Base-by-base conservation (phyloP, 2,329 filamentous ascomycete species). In the Penicillium sp. region DNA sequence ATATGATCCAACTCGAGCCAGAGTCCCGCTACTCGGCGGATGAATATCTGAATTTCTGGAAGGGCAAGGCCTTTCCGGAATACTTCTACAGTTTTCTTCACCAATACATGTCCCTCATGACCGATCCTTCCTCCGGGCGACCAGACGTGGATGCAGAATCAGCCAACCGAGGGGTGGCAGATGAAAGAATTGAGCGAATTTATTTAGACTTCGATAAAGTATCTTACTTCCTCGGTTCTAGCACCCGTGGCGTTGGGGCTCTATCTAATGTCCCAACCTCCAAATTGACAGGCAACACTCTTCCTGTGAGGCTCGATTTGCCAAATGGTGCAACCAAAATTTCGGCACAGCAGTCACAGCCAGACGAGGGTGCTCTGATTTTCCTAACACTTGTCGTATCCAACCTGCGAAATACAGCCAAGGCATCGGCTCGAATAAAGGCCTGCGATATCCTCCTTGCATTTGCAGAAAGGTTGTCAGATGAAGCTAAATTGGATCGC, bases 51-150 rank as follows among this genome's bases (percentile, higher is more conserved):
- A 88, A 91, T 22, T 93, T 96, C 67, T 97, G 90, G 86, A 90
- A 91, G 67, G 85, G 84, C 44, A 97, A 93, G 69, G 90, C 93
- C 4, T 99, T 99, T 61, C 95, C 94, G 0, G 85, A 90, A 55
- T 99, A 99, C 75, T 99, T 99, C 68, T 97, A 97, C 79, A 95
- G 86, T 69, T 97, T 99, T 69, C 80, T 99, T 31, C 94, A 99
- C 70, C 92, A 97, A 67, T 96, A 99, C 70, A 97, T 99, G 91
- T 90, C 90, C 63, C 83, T 96, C 52, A 90, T 99, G 59, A 97
- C 94, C 4, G 91, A 97, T 70, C 89, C 92, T 0, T 90, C 88
- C 0, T 90, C 90, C 1, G 91, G 90, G 0, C 87, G 88, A 61
- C 86, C 84, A 50, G 83, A 87, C 11, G 82, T 90, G 40, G 87